Evolutionary conservation across 768 basidiomycete species (phyloP), one percentile per base, ranked within the genome.

Genomic region (Lactarius quietus): DNA sequence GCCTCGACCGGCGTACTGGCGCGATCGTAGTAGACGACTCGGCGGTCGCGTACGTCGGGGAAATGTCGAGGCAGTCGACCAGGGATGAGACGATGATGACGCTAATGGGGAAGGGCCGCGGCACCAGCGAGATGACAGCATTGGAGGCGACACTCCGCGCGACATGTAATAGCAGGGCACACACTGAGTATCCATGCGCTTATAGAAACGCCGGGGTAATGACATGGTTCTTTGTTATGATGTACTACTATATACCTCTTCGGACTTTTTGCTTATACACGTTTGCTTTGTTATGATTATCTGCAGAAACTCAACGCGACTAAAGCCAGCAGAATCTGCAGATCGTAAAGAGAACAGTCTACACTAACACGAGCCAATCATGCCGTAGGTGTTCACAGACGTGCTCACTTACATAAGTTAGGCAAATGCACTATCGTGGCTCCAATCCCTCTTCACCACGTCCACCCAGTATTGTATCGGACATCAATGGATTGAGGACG

Each of bases 1-100:
- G 61, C 20, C 67, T 70, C 43, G 69, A 70, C 18, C 31, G 33
- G 23, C 69, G 69, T 48, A 70, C 69, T 0, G 69, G 69, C 23
- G 69, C 69, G 38, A 68, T 70, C 36, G 54, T 69, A 0, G 61
- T 69, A 15, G 69, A 69, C 33, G 63, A 69, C 28, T 23, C 33
- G 15, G 28, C 38, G 20, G 6, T 69, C 14, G 33, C 45, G 43
- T 55, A 51, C 20, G 62, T 33, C 20, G 59, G 35, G 6, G 26
- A 59, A 12, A 1, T 31, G 17, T 18, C 33, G 26, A 0, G 9
- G 28, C 59, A 15, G 17, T 6, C 17, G 28, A 7, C 15, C 15
- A 41, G 41, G 39, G 62, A 69, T 23, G 68, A 64, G 41, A 69
- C 62, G 43, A 67, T 61, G 68, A 67, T 64, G 68, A 58, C 62